Conservation (phyloP, 768 basidiomycete species). For the Tulasnella sp. region DNA sequence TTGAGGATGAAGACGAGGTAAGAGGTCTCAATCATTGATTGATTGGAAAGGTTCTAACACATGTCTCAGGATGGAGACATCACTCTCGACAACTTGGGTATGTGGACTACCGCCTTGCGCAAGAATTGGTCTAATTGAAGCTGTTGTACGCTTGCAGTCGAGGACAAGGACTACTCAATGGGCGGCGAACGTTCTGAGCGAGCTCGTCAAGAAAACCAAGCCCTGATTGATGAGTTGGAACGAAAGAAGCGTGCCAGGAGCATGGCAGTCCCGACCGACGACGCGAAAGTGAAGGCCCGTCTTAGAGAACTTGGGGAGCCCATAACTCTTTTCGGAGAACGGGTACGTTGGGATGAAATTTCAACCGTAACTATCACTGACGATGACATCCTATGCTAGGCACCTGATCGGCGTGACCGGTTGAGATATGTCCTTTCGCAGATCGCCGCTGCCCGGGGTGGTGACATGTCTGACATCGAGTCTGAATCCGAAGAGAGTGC, state of each 20-base stretch:
- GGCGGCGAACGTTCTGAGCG: slow-evolving; percentile 36
- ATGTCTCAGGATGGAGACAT: slow-evolving; percentile 23
- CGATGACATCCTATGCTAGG: slow-evolving; percentile 46
- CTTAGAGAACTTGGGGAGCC: slow-evolving; percentile 94
- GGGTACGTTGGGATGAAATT: slow-evolving; percentile 52
- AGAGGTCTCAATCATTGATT: not conserved
- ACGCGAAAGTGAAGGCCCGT: slow-evolving; percentile 82
- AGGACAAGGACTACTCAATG: slow-evolving; percentile 27
- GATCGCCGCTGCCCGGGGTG: slow-evolving; percentile 84
- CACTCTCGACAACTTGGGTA: slow-evolving; percentile 24
- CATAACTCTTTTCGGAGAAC: slow-evolving; percentile 95
- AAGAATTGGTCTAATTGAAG: not conserved
- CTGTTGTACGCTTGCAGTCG: slow-evolving; percentile 23
- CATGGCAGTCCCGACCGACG: slow-evolving; percentile 96
- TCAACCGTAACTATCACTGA: slow-evolving; percentile 21
- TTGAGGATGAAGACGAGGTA: slow-evolving; percentile 26
- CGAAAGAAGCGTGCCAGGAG: slow-evolving; percentile 91
- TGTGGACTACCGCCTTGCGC: not conserved
- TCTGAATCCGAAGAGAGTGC: slow-evolving; percentile 64
- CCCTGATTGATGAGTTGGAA: slow-evolving; percentile 92
- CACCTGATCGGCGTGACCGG: slow-evolving; percentile 93
- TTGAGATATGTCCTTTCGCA: slow-evolving; percentile 91
- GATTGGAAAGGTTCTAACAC: not conserved
- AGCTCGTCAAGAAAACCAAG: slow-evolving; percentile 52
- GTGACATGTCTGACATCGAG: slow-evolving; percentile 64